Evolutionary conservation across 2,329 filamentous ascomycete genomes (phyloP).

Genomic region (Colletotrichum endophyticum): DNA sequence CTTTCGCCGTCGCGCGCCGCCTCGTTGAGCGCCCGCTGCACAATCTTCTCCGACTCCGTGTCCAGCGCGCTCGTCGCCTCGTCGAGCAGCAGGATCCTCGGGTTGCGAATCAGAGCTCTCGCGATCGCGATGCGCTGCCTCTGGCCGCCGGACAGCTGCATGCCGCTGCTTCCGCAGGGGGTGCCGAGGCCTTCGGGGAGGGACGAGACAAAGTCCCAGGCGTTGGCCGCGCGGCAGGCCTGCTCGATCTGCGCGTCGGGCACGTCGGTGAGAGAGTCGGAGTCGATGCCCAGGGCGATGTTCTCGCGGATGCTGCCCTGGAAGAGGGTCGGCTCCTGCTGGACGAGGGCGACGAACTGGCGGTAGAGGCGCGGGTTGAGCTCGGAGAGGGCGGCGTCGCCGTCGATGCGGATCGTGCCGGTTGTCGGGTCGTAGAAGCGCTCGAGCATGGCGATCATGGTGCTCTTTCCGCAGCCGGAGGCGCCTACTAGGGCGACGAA

Average conservation of each 20-base stretch:
- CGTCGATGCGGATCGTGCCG: constrained; percentile 53
- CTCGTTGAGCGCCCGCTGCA: constrained; percentile 64
- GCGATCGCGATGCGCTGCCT: constrained; percentile 77
- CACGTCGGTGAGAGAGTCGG: constrained; percentile 11
- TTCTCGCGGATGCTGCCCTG: constrained; percentile 52
- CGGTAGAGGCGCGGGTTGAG: constrained; percentile 57
- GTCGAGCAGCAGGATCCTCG: constrained; percentile 71
- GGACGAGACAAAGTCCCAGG: constrained; percentile 47
- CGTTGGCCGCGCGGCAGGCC: constrained; percentile 53
- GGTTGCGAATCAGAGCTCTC: constrained; percentile 70
- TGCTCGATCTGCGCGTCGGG: constrained; percentile 42
- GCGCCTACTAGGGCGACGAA: constrained; percentile 61
- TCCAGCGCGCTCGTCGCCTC: constrained; percentile 73
- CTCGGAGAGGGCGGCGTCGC: constrained; percentile 42
- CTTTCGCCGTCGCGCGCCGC: constrained; percentile 33
- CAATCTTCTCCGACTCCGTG: constrained; percentile 68
- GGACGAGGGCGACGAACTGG: constrained; percentile 57
- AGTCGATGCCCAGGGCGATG: constrained; percentile 41
- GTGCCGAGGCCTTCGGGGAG: constrained; percentile 60
- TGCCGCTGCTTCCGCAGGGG: constrained; percentile 68
- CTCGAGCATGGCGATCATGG: constrained; percentile 59
- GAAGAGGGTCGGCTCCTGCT: constrained; percentile 61
- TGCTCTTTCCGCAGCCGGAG: constrained; percentile 65
- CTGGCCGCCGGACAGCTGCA: constrained; percentile 75
- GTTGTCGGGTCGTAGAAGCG: constrained; percentile 47